A percentile compares a stretch with the other conserved stretches of the same genome.
These are phyloP conservation scores for Excoecaria cochinchinensis DNA, from an alignment of 345 rosid species.

Conservation along the genomic window DNA sequence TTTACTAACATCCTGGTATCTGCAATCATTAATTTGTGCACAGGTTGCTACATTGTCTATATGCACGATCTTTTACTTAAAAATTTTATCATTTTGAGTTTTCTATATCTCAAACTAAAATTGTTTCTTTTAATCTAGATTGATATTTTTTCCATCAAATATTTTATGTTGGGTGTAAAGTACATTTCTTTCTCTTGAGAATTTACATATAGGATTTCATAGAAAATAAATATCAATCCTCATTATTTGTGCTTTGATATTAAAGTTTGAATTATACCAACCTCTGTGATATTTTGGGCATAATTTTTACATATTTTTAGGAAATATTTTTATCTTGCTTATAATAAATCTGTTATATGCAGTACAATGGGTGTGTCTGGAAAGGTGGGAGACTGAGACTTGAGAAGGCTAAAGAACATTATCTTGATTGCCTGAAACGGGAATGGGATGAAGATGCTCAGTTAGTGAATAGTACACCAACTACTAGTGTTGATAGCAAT, in stretches of 20 bases:
- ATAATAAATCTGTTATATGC: conserved; percentile 14
- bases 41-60: too few species aligned
- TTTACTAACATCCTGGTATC: too few species aligned
- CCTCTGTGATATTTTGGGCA: background rate
- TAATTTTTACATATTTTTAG: background rate
- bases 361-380: conserved; percentile 94
- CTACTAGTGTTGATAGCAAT: conserved; percentile 14
- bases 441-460: conserved; percentile 65
- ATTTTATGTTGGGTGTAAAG: background rate
- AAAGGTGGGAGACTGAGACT: conserved; percentile 82
- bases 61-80: too few species aligned
- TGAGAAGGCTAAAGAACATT: conserved; percentile 88
- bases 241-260: background rate
- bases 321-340: background rate
- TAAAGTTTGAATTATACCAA: background rate
- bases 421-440: conserved; percentile 55
- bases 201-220: background rate
- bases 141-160: background rate
- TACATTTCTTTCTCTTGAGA: background rate
- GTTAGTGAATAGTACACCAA: background rate
- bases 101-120: too few species aligned
- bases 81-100: too few species aligned
- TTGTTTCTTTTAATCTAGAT: too few species aligned
- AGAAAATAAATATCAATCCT: background rate
- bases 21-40: too few species aligned